Conservation (phyloP, 148 eudicot genomes). For the Selenicereus undatus region DNA sequence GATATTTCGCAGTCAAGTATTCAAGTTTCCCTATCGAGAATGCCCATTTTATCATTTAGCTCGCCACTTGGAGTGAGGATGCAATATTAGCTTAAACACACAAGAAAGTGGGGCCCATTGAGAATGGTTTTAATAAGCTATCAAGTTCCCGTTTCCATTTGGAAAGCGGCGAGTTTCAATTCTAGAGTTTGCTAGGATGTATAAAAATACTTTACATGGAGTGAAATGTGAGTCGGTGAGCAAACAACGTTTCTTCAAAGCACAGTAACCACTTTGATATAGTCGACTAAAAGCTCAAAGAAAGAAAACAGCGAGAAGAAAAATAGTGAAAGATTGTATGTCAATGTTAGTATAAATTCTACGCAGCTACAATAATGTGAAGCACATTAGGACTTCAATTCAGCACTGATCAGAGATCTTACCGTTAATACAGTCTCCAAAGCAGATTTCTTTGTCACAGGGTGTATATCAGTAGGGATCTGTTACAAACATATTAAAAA, state of each 20-base stretch:
- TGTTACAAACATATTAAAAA: slow-evolving; percentile 32
- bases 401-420: slow-evolving; percentile 15
- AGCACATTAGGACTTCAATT: background rate
- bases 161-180: background rate
- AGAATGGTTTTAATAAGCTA: background rate
- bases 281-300: background rate
- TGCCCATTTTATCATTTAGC: slow-evolving; percentile 4
- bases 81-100: background rate
- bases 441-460: slow-evolving; percentile 72
- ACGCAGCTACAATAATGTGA: background rate
- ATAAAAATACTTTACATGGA: background rate
- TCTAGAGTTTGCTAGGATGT: background rate
- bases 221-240: background rate
- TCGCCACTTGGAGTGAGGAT: background rate
- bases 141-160: background rate
- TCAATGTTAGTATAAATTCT: background rate
- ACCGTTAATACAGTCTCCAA: slow-evolving; percentile 98
- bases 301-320: background rate
- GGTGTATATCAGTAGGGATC: slow-evolving; percentile 93
- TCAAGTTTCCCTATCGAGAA: background rate
- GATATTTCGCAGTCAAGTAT: background rate
- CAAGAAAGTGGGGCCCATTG: background rate
- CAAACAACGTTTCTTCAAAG: background rate
- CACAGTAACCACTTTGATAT: background rate
- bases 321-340: background rate